Evolutionary conservation across 805 yeast genomes (phyloP).

Genomic region (Candida easanensis): DNA sequence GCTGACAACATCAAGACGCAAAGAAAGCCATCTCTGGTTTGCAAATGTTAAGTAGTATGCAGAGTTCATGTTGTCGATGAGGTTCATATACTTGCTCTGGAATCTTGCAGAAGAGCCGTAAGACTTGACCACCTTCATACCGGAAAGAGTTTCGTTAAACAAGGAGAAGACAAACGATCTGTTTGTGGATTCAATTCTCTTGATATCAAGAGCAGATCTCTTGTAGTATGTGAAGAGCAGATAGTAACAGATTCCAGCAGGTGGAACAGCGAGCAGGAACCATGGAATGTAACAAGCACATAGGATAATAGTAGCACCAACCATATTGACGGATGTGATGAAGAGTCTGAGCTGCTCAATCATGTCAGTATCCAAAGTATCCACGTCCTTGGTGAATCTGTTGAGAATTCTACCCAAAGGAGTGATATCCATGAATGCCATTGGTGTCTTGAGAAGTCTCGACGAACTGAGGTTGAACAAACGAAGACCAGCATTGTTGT

Average conservation of each 20-base stretch:
- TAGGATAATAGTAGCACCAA: constrained; percentile 61
- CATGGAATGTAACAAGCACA: constrained; percentile 74
- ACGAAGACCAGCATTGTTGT: constrained; percentile 50
- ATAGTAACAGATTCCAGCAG: constrained; percentile 42
- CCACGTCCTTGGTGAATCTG: constrained; percentile 84
- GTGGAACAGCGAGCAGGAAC: constrained; percentile 66
- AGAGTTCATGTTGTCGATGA: constrained; percentile 63
- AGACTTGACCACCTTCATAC: constrained; percentile 65
- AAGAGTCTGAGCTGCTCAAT: constrained; percentile 65
- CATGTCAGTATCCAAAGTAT: constrained; percentile 75
- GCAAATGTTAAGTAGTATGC: constrained; percentile 61
- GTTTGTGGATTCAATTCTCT: constrained; percentile 69
- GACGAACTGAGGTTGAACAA: constrained; percentile 58
- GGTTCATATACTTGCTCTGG: constrained; percentile 39
- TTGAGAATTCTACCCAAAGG: constrained; percentile 84
- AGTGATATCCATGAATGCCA: constrained; percentile 80
- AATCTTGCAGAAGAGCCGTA: constrained; percentile 49
- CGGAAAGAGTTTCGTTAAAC: constrained; percentile 45
- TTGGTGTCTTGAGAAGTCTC: constrained; percentile 66
- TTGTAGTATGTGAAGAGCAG: constrained; percentile 55
- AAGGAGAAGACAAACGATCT: constrained; percentile 70
- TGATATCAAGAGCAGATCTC: constrained; percentile 71
- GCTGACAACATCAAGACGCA: constrained; percentile 57
- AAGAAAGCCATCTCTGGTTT: constrained; percentile 70
- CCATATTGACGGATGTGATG: constrained; percentile 46